A percentile compares a stretch with the other conserved stretches of the same genome.
Conservation (phyloP, 225 moss, liverwort and hornwort genomes). For the Pleurozium schreberi region DNA sequence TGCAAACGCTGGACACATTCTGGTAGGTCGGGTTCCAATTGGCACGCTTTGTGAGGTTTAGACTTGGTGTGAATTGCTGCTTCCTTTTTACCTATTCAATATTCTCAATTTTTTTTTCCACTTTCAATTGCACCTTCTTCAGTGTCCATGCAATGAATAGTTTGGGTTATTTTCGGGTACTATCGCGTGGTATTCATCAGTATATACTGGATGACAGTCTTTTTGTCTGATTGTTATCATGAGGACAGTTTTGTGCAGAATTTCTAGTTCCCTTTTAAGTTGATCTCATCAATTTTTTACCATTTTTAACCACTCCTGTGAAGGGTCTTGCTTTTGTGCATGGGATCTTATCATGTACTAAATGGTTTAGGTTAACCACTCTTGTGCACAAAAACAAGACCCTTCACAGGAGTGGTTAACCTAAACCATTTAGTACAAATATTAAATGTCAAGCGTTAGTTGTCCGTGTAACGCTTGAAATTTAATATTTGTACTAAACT, state of each 20-base stretch:
- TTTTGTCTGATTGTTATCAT: neutral
- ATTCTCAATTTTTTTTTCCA: neutral
- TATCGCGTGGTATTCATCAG: neutral
- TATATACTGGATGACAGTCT: neutral
- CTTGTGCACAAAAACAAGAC: no score
- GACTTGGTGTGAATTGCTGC: neutral
- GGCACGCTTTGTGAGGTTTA: neutral
- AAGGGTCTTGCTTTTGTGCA: neutral
- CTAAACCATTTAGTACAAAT: no score
- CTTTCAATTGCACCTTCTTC: neutral
- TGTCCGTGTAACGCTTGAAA: neutral
- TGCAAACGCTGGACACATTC: conserved; percentile 78
- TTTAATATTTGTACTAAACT: neutral
- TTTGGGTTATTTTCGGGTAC: neutral
- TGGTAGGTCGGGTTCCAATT: conserved; percentile 32
- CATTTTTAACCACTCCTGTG: neutral
- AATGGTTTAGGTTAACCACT: no score
- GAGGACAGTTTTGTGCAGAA: neutral
- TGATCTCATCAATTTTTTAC: neutral
- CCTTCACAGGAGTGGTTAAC: no score
- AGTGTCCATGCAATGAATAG: neutral
- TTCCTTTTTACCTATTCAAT: neutral
- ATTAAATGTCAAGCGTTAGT: no score
- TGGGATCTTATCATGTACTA: no score
- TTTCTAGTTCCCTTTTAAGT: neutral